A percentile compares a stretch with the other conserved stretches of the same genome.
phyloP scores from a whole-genome alignment of 805 yeast genomes.

The Schwanniomyces polymorphus region DNA sequence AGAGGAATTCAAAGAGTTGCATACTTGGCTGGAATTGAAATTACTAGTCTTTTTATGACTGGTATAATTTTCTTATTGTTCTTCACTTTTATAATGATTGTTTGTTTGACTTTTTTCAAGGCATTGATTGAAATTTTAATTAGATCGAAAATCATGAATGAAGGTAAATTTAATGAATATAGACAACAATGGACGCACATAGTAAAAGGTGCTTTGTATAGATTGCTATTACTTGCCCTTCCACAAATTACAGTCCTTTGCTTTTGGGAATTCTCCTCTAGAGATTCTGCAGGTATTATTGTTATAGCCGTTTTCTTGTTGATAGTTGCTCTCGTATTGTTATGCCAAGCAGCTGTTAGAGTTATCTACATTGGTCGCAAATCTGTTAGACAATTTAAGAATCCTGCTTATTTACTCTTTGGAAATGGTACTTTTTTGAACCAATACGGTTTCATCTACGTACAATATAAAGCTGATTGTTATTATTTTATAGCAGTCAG shows the following conservation, averaged over 20 bases:
- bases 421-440: conserved; percentile 82
- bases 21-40: conserved; percentile 78
- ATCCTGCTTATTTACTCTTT: conserved; percentile 87
- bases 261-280: conserved; percentile 84
- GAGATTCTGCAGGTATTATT: conserved; percentile 81
- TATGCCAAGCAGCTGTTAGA: conserved; percentile 70
- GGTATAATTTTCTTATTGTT: conserved; percentile 82
- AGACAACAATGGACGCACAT: conserved; percentile 82
- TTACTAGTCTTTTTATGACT: conserved; percentile 83
- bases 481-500: conserved; percentile 79
- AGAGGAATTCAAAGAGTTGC: conserved; percentile 94
- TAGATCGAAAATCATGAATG: conserved; percentile 56
- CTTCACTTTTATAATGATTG: conserved; percentile 62
- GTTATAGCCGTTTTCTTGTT: conserved; percentile 78
- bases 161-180: conserved; percentile 69
- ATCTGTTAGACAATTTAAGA: conserved; percentile 71
- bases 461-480: conserved; percentile 83
- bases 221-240: conserved; percentile 80
- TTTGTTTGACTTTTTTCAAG: conserved; percentile 61
- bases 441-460: conserved; percentile 89
- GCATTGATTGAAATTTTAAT: conserved; percentile 64
- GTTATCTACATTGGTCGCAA: conserved; percentile 74
- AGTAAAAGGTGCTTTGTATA: conserved; percentile 84
- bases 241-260: conserved; percentile 83
- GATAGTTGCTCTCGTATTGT: conserved; percentile 53